Conservation (phyloP, 108 stramenopile species). For the Stephanodiscus triporus region DNA sequence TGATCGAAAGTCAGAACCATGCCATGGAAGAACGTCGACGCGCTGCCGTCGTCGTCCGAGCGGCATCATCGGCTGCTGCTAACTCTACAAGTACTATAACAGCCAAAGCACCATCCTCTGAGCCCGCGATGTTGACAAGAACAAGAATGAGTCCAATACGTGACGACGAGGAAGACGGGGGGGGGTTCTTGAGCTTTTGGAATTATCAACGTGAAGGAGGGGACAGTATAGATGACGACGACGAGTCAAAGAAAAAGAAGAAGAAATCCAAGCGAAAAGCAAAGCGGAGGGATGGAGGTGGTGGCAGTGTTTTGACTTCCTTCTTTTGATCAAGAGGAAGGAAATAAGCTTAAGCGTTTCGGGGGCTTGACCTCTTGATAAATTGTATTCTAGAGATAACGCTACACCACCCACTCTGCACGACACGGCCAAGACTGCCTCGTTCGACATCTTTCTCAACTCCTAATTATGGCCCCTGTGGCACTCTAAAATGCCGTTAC, state of each 20-base stretch:
- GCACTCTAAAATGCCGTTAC: no score
- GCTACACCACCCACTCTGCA: no score
- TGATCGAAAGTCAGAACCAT: constrained; percentile 43
- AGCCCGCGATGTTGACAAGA: neutral
- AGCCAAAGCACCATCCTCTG: neutral
- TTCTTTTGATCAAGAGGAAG: constrained; percentile 27
- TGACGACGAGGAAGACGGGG: constrained; percentile 10
- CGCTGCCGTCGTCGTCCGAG: neutral
- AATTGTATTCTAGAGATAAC: no score
- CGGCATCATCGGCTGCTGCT: neutral
- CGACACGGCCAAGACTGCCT: no score
- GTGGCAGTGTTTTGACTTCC: constrained; percentile 34
- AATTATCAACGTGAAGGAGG: neutral
- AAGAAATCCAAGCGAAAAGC: constrained; percentile 26
- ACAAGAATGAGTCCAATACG: constrained; percentile 4
- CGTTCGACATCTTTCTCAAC: no score
- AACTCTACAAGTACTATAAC: neutral
- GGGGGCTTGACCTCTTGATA: no score
- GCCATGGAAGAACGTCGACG: constrained; percentile 31
- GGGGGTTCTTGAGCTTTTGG: constrained; percentile 36
- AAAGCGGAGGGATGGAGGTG: constrained; percentile 25
- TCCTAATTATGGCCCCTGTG: no score
- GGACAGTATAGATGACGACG: constrained; percentile 16
- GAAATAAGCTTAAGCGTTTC: neutral
- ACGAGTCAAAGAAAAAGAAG: constrained; percentile 20